Conservation (phyloP, 345 rosid species). For the Excoecaria agallocha region DNA sequence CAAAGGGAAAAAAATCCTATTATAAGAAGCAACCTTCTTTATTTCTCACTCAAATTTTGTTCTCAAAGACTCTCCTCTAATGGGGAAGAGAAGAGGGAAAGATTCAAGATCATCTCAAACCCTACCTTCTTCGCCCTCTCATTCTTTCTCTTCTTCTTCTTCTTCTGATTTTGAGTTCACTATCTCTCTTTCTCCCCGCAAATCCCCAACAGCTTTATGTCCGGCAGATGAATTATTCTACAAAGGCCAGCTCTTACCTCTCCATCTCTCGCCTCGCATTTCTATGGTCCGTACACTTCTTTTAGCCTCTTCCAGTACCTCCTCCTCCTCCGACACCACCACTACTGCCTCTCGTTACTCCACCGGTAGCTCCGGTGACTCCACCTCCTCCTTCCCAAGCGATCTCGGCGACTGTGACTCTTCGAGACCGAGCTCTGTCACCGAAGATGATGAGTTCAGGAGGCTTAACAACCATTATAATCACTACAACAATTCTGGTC, state of each 20-base stretch:
- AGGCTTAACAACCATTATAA: slow-evolving; percentile 21
- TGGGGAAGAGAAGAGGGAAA: slow-evolving; percentile 44
- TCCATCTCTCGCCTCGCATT: slow-evolving; percentile 87
- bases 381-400: slow-evolving; percentile 51
- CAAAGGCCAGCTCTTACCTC: slow-evolving; percentile 96
- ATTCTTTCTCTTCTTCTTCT: slow-evolving; percentile 72
- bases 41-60: neutral
- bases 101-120: slow-evolving; percentile 47
- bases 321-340: slow-evolving; percentile 61
- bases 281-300: slow-evolving; percentile 90
- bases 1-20: neutral
- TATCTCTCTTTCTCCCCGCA: slow-evolving; percentile 69
- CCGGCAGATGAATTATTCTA: slow-evolving; percentile 98
- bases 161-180: slow-evolving; percentile 95
- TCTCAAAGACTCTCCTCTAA: neutral
- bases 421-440: slow-evolving; percentile 80
- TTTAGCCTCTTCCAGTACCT: slow-evolving; percentile 65
- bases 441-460: slow-evolving; percentile 64
- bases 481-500: neutral
- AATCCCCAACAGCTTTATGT: slow-evolving; percentile 62
- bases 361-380: slow-evolving; percentile 66
- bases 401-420: slow-evolving; percentile 63
- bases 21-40: neutral
- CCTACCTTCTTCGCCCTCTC: slow-evolving; percentile 67
- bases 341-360: slow-evolving; percentile 84